These are phyloP conservation scores for Dipteronia sinensis DNA, from an alignment of 345 rosid species.

Conservation along the genomic window DNA sequence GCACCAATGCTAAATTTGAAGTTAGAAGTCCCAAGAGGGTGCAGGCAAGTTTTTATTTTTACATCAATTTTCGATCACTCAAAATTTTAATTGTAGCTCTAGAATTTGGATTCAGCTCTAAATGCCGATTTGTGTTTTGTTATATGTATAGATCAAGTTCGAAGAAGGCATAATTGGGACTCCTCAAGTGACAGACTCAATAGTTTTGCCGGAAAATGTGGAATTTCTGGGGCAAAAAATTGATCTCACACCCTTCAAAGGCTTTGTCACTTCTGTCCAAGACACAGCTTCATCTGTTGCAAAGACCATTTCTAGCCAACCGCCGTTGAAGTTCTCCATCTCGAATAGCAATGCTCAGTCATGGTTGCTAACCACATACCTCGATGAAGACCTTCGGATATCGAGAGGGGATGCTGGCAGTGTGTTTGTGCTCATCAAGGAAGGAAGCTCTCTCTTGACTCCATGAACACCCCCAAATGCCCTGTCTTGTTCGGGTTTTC, in stretches of 20 bases:
- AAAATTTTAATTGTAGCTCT: not conserved
- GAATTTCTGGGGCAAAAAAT: constrained; percentile 85
- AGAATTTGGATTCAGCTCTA: not conserved
- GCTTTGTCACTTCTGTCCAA: constrained; percentile 72
- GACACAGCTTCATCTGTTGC: constrained; percentile 85
- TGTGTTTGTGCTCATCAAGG: constrained; percentile 83
- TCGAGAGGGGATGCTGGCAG: constrained; percentile 91
- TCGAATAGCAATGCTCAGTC: constrained; percentile 66
- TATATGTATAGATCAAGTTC: constrained; percentile 65
- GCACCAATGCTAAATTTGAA: constrained; percentile 89
- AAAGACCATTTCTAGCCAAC: constrained; percentile 84
- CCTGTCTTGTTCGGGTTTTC: not conserved
- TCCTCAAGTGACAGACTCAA: constrained; percentile 85
- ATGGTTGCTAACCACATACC: constrained; percentile 92
- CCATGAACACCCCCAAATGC: constrained; percentile 26
- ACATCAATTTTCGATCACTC: not conserved
- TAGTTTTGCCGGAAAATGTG: constrained; percentile 76
- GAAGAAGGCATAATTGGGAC: constrained; percentile 93
- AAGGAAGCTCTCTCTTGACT: constrained; percentile 69
- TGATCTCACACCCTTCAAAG: constrained; percentile 72
- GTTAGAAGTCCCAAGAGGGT: constrained; percentile 87
- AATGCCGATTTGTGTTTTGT: not conserved
- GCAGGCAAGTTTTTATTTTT: constrained; percentile 49
- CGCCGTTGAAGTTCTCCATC: constrained; percentile 76
- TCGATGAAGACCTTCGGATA: constrained; percentile 80